Conservation (phyloP, 192 early-diverging fungal species). For the Rhizophagus sp. region DNA sequence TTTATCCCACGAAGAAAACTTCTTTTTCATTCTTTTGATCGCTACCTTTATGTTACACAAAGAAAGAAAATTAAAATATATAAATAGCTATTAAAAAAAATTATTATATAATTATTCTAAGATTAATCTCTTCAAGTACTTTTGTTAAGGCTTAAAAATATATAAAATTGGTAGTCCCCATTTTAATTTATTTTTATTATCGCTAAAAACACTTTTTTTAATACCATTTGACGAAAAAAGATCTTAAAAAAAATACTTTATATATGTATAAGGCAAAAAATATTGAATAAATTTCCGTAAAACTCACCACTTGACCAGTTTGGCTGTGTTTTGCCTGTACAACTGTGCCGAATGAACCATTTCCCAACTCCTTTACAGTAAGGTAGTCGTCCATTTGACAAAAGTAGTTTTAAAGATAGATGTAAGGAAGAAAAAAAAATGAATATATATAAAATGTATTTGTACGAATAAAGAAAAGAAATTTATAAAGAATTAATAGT, state of each 20-base stretch:
- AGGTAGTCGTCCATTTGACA: conserved; percentile 54
- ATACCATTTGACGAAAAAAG: too few species aligned
- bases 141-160: background rate
- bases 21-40: conserved; percentile 90
- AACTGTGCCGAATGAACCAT: conserved; percentile 84
- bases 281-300: background rate
- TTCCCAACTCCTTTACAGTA: conserved; percentile 71
- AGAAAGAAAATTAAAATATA: background rate
- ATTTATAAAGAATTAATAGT: too few species aligned
- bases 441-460: too few species aligned
- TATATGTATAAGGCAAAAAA: too few species aligned
- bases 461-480: too few species aligned
- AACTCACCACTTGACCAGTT: conserved; percentile 67
- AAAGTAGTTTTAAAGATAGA: background rate
- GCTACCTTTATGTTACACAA: conserved; percentile 62
- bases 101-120: background rate
- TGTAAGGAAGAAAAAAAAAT: too few species aligned
- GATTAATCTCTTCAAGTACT: background rate
- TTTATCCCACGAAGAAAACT: conserved; percentile 69
- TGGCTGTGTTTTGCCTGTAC: conserved; percentile 62
- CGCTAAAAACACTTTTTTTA: too few species aligned
- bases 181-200: background rate
- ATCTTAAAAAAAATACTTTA: too few species aligned
- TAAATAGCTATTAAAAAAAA: background rate
- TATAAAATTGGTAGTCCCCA: background rate